Conservation (phyloP, 2,329 filamentous ascomycete genomes). For the Immersiporthe knoxdaviesiana region DNA sequence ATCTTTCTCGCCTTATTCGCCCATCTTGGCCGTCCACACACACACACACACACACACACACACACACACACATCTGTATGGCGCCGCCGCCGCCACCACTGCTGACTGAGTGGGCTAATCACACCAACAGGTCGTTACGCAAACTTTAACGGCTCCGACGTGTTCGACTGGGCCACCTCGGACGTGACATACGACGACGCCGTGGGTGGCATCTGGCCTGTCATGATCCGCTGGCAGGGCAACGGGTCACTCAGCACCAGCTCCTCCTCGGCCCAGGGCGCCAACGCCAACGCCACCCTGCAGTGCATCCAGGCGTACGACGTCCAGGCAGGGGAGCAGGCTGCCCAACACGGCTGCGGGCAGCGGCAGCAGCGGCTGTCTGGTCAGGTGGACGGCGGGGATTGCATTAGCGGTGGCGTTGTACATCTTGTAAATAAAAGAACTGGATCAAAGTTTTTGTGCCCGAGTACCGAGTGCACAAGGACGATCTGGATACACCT, state of each 20-base stretch:
- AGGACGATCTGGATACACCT: too few species aligned
- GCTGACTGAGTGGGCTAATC: not conserved
- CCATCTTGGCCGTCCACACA: not conserved
- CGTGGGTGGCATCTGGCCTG: not conserved
- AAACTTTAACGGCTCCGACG: not conserved
- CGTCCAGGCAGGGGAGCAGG: not conserved
- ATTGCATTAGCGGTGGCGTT: not conserved
- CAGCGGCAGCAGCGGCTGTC: not conserved
- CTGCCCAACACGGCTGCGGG: not conserved
- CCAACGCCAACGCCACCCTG: not conserved
- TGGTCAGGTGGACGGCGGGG: not conserved
- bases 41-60: too few species aligned
- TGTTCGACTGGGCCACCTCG: not conserved
- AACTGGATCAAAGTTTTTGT: not conserved
- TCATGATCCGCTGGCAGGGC: slow-evolving; percentile 9
- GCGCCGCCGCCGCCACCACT: not conserved
- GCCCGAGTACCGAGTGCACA: too few species aligned
- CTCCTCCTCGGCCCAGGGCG: not conserved
- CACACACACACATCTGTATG: not conserved
- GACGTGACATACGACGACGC: slow-evolving; percentile 1
- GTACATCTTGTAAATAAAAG: not conserved
- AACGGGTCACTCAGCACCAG: not conserved
- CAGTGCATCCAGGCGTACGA: slow-evolving; percentile 11
- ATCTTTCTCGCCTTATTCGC: not conserved
- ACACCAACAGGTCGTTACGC: not conserved